Evolutionary conservation across 306 rosid species (phyloP), one percentile per base, ranked within the genome.

Genomic region (Sechiopsis laciniata): DNA sequence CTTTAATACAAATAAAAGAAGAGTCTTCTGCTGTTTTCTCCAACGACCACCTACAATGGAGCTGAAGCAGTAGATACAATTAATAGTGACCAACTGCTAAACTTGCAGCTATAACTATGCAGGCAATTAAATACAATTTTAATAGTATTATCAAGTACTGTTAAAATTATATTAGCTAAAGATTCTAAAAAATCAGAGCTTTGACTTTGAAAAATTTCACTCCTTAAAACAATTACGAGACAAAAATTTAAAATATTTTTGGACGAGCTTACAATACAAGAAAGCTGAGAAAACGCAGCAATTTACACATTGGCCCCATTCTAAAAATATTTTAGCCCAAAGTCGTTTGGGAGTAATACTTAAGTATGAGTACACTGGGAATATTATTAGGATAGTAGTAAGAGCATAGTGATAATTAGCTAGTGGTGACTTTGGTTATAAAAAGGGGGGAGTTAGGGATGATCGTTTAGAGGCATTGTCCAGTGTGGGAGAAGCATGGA

Each of bases 11-110:
- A 76, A 94, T 75, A 14, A 69, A 83, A 80, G 91, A 82, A 60
- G 96, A 87, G 78, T 84, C 80, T 55, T 78, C 97, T 56, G 72
- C 69, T 1, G 72, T 82, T 21, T 88, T 84, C 80, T 87, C 89
- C 83, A 86, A 55, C 65, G 55, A 54, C 98, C 98, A 94, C 86
- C 86, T 85, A 77, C 97, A 88, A 77, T 94, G 98, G 62, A 94
- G 85, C 98, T 94, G 84, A 75, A 59, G 55, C 37, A 77, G 70
- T 61, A 72, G 71, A 75, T 77, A 81, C 68, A 85, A 76, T 58
- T 45, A 69, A 58, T n/a, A 66, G 71, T 65, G 71, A n/a, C 1
- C 71, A 65, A 42, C 13, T 37, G 15, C 10, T 24, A 15, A 65
- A 20, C 5, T 64, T n/a, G 51, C 9, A 35, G 29, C 29, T 40